Conservation (phyloP, 805 yeast genomes). For the Pichia paraexigua region DNA sequence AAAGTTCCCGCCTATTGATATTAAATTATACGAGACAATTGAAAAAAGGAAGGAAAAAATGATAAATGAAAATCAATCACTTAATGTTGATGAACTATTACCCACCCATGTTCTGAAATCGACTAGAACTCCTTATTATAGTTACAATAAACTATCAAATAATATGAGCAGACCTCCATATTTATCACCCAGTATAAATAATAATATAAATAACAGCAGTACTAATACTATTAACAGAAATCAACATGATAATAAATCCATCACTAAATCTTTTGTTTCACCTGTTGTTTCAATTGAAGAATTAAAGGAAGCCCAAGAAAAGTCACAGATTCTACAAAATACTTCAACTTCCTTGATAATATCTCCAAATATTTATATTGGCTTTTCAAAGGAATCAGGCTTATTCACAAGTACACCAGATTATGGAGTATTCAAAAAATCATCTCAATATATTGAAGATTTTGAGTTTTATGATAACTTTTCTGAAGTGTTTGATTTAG, state of each 20-base stretch:
- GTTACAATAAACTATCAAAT: conserved; percentile 1
- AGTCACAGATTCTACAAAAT: conserved; percentile 46
- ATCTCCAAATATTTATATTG: conserved; percentile 82
- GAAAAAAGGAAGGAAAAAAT: conserved; percentile 31
- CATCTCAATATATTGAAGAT: conserved; percentile 67
- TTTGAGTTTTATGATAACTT: conserved; percentile 63
- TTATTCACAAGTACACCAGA: conserved; percentile 72
- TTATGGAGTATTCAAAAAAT: conserved; percentile 72
- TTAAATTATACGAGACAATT: conserved; percentile 23
- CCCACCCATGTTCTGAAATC: background rate
- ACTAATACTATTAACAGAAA: background rate
- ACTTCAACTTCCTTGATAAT: conserved; percentile 53
- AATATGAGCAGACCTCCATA: background rate
- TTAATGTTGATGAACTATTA: conserved; percentile 1
- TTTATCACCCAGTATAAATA: background rate
- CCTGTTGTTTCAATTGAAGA: conserved; percentile 24
- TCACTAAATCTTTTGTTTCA: conserved; percentile 24
- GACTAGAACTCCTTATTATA: conserved; percentile 1
- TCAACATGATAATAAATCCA: conserved; percentile 11
- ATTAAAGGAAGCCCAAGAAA: conserved; percentile 47
- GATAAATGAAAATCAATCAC: conserved; percentile 28
- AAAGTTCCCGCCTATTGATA: conserved; percentile 39
- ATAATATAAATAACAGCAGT: background rate
- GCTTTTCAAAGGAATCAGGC: conserved; percentile 46
- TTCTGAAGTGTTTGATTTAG: conserved; percentile 56